A percentile compares a stretch with the other conserved stretches of the same genome.
These are phyloP conservation scores for Centella asiatica DNA, from an alignment of 129 eudicot genomes.

Conservation along the genomic window DNA sequence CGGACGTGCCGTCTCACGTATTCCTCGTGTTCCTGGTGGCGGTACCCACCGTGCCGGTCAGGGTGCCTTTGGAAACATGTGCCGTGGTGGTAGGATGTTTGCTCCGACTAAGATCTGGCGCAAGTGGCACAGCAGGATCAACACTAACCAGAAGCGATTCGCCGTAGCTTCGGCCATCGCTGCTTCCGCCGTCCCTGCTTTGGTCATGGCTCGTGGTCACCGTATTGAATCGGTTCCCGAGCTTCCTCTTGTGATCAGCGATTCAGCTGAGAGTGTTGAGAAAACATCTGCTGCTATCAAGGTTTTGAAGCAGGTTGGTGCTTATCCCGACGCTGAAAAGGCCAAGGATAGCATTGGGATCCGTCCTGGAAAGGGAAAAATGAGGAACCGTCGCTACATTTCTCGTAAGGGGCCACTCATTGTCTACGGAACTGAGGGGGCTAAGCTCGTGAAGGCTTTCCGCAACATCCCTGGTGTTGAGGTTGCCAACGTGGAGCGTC, in stretches of 20 bases:
- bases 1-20: conserved; percentile 87
- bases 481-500: conserved; percentile 7
- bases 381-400: conserved; percentile 11
- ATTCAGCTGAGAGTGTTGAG: not conserved
- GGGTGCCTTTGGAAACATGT: conserved; percentile 84
- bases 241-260: conserved; percentile 5
- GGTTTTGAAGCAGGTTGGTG: conserved; percentile 12
- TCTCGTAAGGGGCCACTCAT: conserved; percentile 14
- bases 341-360: conserved; percentile 11
- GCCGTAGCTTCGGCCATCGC: conserved; percentile 11
- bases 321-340: conserved; percentile 9
- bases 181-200: conserved; percentile 8
- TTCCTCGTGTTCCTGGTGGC: conserved; percentile 90
- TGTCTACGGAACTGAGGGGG: conserved; percentile 17
- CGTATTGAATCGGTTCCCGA: conserved; percentile 4
- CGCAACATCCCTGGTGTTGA: conserved; percentile 17
- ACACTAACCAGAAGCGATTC: not conserved
- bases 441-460: conserved; percentile 21
- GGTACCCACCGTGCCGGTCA: conserved; percentile 87
- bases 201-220: conserved; percentile 12
- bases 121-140: conserved; percentile 16
- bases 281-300: not conserved
- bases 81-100: conserved; percentile 86
- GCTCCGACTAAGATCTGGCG: conserved; percentile 84
- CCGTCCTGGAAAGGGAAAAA: conserved; percentile 17